These are phyloP conservation scores for Plasmodium reichenowi DNA, from an alignment of 169 alveolate species.

Conservation along the genomic window DNA sequence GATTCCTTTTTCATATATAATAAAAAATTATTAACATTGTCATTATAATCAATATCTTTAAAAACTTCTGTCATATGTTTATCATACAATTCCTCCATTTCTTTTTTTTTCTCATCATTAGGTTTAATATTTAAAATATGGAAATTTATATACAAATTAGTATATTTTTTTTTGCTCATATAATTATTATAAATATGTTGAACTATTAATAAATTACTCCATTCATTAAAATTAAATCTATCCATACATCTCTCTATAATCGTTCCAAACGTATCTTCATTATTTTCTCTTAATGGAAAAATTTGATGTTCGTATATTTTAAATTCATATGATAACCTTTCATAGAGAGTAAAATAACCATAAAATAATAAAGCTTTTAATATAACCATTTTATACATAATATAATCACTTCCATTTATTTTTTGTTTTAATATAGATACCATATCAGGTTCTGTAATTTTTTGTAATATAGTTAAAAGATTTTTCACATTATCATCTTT, in stretches of 20 bases:
- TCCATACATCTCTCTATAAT: slow-evolving; percentile 15
- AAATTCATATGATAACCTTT: slow-evolving; percentile 66
- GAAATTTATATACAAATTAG: slow-evolving; percentile 26
- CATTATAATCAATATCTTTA: not conserved
- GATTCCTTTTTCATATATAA: slow-evolving; percentile 22
- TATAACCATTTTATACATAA: slow-evolving; percentile 29
- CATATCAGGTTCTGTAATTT: slow-evolving; percentile 27
- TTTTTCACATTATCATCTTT: slow-evolving; percentile 24
- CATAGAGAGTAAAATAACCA: slow-evolving; percentile 49
- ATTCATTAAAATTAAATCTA: slow-evolving; percentile 38
- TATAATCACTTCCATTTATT: slow-evolving; percentile 17
- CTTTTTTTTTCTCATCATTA: not conserved
- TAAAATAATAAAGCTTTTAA: slow-evolving; percentile 41
- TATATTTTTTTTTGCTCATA: not conserved
- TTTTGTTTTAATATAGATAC: slow-evolving; percentile 11
- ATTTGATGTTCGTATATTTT: slow-evolving; percentile 41
- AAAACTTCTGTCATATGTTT: slow-evolving; percentile 10
- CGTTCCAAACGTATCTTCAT: slow-evolving; percentile 56
- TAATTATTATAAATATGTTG: slow-evolving; percentile 63
- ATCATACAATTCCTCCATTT: not conserved
- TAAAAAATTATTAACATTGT: slow-evolving; percentile 8
- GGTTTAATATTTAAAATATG: slow-evolving; percentile 17
- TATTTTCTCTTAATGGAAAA: slow-evolving; percentile 40
- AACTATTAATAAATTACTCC: slow-evolving; percentile 32
- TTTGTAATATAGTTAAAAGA: slow-evolving; percentile 14